Conservation (phyloP, 495 filamentous ascomycete species). For the Neurospora intermedia region DNA sequence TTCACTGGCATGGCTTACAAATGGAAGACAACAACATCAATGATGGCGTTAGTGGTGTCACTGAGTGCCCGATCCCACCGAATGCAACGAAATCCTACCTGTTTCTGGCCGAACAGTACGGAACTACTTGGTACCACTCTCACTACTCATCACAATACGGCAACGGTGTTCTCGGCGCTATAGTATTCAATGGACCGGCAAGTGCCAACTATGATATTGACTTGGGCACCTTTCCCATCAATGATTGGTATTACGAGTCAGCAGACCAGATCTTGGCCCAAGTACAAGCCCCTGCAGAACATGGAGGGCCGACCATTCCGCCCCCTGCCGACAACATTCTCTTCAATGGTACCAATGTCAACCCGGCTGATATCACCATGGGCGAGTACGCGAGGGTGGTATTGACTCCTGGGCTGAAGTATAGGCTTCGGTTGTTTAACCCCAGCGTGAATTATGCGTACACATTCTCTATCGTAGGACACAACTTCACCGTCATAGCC, state of each 20-base stretch:
- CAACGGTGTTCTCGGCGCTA: conserved; percentile 37
- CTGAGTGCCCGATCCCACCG: conserved; percentile 39
- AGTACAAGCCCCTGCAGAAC: neutral
- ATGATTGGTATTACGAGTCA: conserved; percentile 33
- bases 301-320: neutral
- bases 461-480: conserved; percentile 39
- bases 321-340: neutral
- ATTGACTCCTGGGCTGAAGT: conserved; percentile 31
- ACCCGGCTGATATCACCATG: conserved; percentile 13
- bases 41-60: conserved; percentile 31
- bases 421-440: conserved; percentile 47
- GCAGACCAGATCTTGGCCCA: conserved; percentile 10
- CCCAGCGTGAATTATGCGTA: conserved; percentile 36
- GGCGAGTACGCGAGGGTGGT: conserved; percentile 22
- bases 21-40: conserved; percentile 20
- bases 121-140: conserved; percentile 42
- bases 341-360: conserved; percentile 30
- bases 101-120: conserved; percentile 41
- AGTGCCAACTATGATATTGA: conserved; percentile 42
- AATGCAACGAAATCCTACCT: conserved; percentile 28
- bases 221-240: conserved; percentile 32
- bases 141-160: conserved; percentile 46
- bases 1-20: conserved; percentile 38
- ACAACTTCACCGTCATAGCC: conserved; percentile 38
- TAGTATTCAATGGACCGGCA: conserved; percentile 46